Evolutionary conservation across 306 rosid species (phyloP), one percentile per base, ranked within the genome.

Genomic region (Rosa lucieae): DNA sequence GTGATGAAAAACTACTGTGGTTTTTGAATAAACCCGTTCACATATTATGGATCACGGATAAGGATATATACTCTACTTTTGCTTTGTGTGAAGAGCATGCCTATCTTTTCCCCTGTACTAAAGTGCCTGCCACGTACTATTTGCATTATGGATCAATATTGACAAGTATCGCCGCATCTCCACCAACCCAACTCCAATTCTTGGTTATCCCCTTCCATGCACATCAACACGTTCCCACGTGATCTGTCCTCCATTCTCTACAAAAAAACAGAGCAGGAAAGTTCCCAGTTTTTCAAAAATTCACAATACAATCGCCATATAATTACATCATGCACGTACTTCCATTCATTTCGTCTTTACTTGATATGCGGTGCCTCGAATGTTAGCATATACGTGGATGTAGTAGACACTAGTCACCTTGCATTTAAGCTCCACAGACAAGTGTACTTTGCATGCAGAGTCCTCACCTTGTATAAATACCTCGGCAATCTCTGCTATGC

Each of bases 321-420:
- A 58, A n/a, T 40, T 8, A 13, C 40, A 23, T 10, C 39, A 59
- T 21, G 13, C 67, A 61, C 17, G 26, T 11, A 61, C 15, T 4
- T 12, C 67, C 67, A 21, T 61, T 61, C 69, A 35, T 14, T 35
- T 65, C 21, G 44, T 14, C 43, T 32, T 35, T 13, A 62, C 12
- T 62, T 52, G 74, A 6, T 20, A 67, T 20, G 77, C 75, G 46
- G 77, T 44, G 71, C 47, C 68, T 63, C 42, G 68, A 26, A 13
- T 8, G 68, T 62, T 62, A 32, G 10, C 20, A 65, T 35, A 15
- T 7, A 65, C 37, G 10, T 35, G 40, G 15, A 11, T 29, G 3
- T 0, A n/a, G 32, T 13, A 23, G 83, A 78, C 91, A 85, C 86
- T 69, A 3, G 88, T 85, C 88, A 43, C 15, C 73, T 68, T 77